A percentile compares a stretch with the other conserved stretches of the same genome.
phyloP scores from a whole-genome alignment of 1,284 basidiomycete species.

The Bondarzewia mesenterica region DNA sequence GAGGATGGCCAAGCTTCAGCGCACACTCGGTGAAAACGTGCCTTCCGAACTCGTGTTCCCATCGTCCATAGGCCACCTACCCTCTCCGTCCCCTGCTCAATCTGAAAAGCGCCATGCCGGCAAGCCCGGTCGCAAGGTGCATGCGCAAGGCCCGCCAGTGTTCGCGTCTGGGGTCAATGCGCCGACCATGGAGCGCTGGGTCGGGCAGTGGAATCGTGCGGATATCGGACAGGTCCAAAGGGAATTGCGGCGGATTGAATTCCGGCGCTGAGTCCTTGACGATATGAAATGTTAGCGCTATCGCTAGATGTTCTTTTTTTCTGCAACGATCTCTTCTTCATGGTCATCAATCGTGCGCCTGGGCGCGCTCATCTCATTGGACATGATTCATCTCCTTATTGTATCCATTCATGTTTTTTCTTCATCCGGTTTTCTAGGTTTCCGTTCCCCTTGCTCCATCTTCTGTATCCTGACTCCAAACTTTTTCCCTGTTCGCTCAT shows the following conservation, averaged over 20 bases:
- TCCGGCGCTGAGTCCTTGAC: too few relatives aligned
- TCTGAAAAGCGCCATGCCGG: neutral
- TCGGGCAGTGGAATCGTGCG: slow-evolving; percentile 15
- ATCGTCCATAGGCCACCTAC: neutral
- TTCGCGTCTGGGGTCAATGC: slow-evolving; percentile 10
- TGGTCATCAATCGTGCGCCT: too few relatives aligned
- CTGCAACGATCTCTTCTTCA: too few relatives aligned
- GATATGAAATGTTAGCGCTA: too few relatives aligned
- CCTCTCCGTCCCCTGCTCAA: neutral
- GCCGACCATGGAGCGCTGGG: slow-evolving; percentile 12
- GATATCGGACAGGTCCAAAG: slow-evolving; percentile 14
- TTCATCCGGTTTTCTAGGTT: too few relatives aligned
- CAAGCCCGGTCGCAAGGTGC: neutral
- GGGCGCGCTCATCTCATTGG: too few relatives aligned
- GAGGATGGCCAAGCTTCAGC: slow-evolving; percentile 16
- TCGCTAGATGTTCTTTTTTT: too few relatives aligned
- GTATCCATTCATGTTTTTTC: too few relatives aligned
- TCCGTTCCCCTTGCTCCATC: too few relatives aligned
- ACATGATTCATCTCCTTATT: too few relatives aligned
- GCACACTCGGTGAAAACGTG: neutral
- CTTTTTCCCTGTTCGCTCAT: too few relatives aligned
- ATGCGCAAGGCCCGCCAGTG: neutral
- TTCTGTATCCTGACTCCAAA: too few relatives aligned
- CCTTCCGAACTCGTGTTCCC: neutral
- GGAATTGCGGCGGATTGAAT: slow-evolving; percentile 13